Evolutionary conservation across 495 filamentous ascomycete species (phyloP).

Genomic region (Glonium stellatum): DNA sequence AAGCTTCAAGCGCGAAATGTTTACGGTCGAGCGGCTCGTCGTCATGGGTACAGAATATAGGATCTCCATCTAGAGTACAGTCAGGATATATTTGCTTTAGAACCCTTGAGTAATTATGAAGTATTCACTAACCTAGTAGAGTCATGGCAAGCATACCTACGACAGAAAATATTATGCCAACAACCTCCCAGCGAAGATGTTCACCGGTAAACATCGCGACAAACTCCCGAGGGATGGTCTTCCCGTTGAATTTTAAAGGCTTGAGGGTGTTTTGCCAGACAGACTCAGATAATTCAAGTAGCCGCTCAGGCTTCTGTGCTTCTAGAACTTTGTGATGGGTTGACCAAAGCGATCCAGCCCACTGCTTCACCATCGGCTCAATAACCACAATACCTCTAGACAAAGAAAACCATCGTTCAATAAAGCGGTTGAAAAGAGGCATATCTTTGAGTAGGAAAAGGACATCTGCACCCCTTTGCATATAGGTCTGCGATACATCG

Average conservation of each 20-base stretch:
- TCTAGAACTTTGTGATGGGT: conserved; percentile 26
- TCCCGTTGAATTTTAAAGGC: conserved; percentile 24
- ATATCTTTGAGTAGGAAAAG: conserved; percentile 31
- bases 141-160: conserved; percentile 41
- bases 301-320: conserved; percentile 20
- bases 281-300: conserved; percentile 28
- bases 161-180: conserved; percentile 47
- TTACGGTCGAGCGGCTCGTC: conserved; percentile 26
- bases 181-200: conserved; percentile 53
- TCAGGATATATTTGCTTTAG: not conserved
- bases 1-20: conserved; percentile 26
- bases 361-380: conserved; percentile 32
- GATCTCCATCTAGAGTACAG: conserved; percentile 26
- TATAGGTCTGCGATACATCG: conserved; percentile 11
- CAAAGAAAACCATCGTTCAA: conserved; percentile 31
- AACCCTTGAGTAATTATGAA: not conserved
- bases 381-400: conserved; percentile 30
- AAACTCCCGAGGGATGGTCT: conserved; percentile 31
- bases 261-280: conserved; percentile 33
- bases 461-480: conserved; percentile 30
- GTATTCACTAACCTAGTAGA: conserved; percentile 26
- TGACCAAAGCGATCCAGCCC: conserved; percentile 31
- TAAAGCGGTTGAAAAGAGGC: conserved; percentile 28
- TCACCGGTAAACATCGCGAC: conserved; percentile 40
- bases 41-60: conserved; percentile 31